These are phyloP conservation scores for Tetrahymena elliotti DNA, from an alignment of 73 alveolate genomes.

Conservation along the genomic window DNA sequence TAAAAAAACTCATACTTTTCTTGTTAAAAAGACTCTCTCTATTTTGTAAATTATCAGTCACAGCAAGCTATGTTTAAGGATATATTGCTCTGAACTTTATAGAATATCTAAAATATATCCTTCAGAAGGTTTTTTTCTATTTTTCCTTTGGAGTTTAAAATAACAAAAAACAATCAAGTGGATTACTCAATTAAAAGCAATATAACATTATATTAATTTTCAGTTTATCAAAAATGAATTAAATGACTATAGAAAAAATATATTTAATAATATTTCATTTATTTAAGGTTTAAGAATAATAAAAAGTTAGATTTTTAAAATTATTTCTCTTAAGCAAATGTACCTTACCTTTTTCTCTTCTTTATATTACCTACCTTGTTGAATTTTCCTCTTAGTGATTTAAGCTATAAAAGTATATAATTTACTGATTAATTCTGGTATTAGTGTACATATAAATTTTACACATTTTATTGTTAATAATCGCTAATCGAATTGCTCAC, in stretches of 20 bases:
- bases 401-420: too few species aligned
- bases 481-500: neutral
- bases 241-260: neutral
- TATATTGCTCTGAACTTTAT: neutral
- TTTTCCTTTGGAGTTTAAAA: neutral
- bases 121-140: too few species aligned
- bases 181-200: neutral
- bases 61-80: neutral
- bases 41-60: neutral
- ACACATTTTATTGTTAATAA: neutral
- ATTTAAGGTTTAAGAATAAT: neutral
- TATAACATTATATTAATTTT: too few species aligned
- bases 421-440: neutral
- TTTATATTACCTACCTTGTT: too few species aligned
- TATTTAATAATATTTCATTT: too few species aligned
- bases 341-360: too few species aligned
- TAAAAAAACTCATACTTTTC: neutral
- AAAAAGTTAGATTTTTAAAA: too few species aligned
- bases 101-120: neutral
- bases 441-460: neutral
- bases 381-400: neutral
- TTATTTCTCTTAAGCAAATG: too few species aligned
- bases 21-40: neutral
- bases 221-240: neutral
- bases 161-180: neutral